Conservation (phyloP, 129 eudicot genomes). For the Scalesia atractyloides region DNA sequence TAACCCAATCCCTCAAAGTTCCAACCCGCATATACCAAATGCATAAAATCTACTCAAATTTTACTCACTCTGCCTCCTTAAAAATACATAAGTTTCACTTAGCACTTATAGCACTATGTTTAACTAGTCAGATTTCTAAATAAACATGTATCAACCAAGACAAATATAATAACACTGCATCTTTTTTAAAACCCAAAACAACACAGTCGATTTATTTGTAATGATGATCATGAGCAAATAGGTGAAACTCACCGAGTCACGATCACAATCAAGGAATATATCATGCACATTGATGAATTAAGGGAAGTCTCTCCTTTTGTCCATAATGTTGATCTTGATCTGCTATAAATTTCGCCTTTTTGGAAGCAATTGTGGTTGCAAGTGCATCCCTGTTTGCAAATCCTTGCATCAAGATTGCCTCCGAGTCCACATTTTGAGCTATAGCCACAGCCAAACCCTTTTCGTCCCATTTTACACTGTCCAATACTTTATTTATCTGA, state of each 20-base stretch:
- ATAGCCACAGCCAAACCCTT: slow-evolving; percentile 98
- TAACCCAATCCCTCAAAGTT: background rate
- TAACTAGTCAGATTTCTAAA: background rate
- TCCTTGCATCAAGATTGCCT: slow-evolving; percentile 91
- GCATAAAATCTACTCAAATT: background rate
- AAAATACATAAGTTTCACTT: background rate
- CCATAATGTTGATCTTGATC: slow-evolving; percentile 90
- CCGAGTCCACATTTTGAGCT: slow-evolving; percentile 94
- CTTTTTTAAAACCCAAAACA: background rate
- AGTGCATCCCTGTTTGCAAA: slow-evolving; percentile 83
- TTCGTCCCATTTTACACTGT: slow-evolving; percentile 97
- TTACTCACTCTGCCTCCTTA: background rate
- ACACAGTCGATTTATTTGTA: background rate
- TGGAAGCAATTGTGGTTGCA: slow-evolving; percentile 66
- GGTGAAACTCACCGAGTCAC: slow-evolving; percentile 74
- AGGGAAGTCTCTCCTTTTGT: slow-evolving; percentile 89
- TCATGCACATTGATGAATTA: slow-evolving; percentile 81
- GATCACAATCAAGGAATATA: slow-evolving; percentile 83
- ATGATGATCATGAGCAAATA: background rate
- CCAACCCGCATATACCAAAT: background rate
- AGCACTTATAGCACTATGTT: background rate
- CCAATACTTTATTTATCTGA: slow-evolving; percentile 71
- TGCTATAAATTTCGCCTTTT: slow-evolving; percentile 91
- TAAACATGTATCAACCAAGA: background rate
- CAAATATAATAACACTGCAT: background rate